A percentile compares a stretch with the other conserved stretches of the same genome.
Conservation (phyloP, 371 early-diverging fungal species). For the Enterospora canceri region DNA sequence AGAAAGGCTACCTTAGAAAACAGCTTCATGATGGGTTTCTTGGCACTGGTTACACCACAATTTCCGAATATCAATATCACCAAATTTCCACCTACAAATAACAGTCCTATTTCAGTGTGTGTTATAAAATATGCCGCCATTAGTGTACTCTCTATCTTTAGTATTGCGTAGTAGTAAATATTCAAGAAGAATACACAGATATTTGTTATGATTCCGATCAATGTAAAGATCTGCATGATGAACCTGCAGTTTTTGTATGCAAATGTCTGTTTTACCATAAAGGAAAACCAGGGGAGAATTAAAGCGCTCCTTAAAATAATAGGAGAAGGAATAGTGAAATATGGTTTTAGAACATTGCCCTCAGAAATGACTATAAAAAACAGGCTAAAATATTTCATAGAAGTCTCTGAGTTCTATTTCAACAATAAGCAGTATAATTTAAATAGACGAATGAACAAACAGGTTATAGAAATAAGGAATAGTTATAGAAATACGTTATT, state of each 20-base stretch:
- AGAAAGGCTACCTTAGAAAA: neutral
- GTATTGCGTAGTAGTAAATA: neutral
- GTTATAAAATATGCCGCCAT: neutral
- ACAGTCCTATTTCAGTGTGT: neutral
- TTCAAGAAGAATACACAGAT: neutral
- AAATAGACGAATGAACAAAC: too few relatives aligned
- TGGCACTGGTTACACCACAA: slow-evolving; percentile 4
- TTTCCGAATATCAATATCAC: neutral
- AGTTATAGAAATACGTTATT: too few relatives aligned
- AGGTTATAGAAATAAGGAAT: too few relatives aligned
- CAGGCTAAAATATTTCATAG: too few relatives aligned
- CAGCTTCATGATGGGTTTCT: neutral
- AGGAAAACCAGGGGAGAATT: too few relatives aligned
- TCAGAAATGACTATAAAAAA: too few relatives aligned
- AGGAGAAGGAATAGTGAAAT: too few relatives aligned
- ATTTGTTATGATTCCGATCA: neutral
- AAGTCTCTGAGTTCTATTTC: too few relatives aligned
- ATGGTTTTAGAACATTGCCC: too few relatives aligned
- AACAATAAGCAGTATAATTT: too few relatives aligned
- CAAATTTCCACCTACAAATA: neutral
- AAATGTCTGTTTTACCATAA: neutral
- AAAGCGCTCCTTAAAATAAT: too few relatives aligned
- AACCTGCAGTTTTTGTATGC: neutral
- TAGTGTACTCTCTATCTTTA: neutral
- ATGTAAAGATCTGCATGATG: slow-evolving; percentile 1